These are phyloP conservation scores for Crassisporium funariophilum DNA, from an alignment of 768 basidiomycete genomes.

Conservation along the genomic window DNA sequence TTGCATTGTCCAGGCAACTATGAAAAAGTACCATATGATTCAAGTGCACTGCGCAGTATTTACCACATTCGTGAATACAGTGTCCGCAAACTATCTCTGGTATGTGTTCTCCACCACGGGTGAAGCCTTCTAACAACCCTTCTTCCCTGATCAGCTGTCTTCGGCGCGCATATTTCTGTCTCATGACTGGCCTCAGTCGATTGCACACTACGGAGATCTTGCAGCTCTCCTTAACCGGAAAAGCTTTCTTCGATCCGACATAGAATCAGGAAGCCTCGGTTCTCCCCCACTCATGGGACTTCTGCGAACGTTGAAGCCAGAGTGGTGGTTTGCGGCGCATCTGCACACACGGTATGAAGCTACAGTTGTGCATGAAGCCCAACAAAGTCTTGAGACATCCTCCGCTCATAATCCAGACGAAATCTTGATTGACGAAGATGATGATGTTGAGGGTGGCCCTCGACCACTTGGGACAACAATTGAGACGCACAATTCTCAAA, in stretches of 20 bases:
- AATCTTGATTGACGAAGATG: conserved; percentile 47
- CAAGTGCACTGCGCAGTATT: conserved; percentile 71
- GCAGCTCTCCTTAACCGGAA: conserved; percentile 69
- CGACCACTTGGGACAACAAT: not conserved
- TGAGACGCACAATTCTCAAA: not conserved
- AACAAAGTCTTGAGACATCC: not conserved
- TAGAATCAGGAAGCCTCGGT: conserved; percentile 68
- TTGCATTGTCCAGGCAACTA: conserved; percentile 56
- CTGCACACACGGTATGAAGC: conserved; percentile 89
- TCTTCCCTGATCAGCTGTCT: conserved; percentile 46
- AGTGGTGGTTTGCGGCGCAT: conserved; percentile 94
- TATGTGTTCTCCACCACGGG: conserved; percentile 30
- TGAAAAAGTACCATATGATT: conserved; percentile 83
- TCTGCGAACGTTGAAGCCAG: conserved; percentile 68
- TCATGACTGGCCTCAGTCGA: conserved; percentile 93
- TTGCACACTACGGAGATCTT: conserved; percentile 81
- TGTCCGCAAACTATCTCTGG: conserved; percentile 75
- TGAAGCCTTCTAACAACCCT: conserved; percentile 14
- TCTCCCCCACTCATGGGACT: conserved; percentile 86
- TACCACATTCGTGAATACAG: conserved; percentile 92
- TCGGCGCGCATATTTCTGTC: conserved; percentile 82
- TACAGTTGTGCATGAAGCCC: conserved; percentile 44
- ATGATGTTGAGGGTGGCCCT: conserved; percentile 29
- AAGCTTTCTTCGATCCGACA: conserved; percentile 74
- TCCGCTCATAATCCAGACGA: conserved; percentile 50